Evolutionary conservation across 108 stramenopile species (phyloP), one percentile per base, ranked within the genome.

Genomic region (Mayamaea pseudoterrestris): DNA sequence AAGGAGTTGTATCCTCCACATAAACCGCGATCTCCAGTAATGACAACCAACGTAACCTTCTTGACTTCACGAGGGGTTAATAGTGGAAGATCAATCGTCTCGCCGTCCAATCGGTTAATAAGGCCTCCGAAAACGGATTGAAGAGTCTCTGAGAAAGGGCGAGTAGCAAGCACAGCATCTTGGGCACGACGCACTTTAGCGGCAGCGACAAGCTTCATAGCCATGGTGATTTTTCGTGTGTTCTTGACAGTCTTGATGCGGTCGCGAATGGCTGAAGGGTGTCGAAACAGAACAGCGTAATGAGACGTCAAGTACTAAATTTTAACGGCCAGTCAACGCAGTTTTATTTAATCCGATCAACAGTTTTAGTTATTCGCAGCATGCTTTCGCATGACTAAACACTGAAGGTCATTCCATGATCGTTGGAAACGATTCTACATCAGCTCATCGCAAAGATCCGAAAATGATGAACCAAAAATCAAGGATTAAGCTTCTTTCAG

Each of bases 121-220:
- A 95, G 68, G 41, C 92, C 94, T 16, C 80, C 75, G 68, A 96
- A 94, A 40, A 93, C 90, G 29, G 79, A 74, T 80, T 96, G 95
- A 53, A 96, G 89, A 37, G 88, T 89, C 58, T 94, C 95, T 8
- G 77, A 84, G 71, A 96, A 96, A 28, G 95, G 95, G 57, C 95
- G 92, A 34, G 95, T 93, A 57, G 76, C 75, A 40, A 94, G 68
- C 37, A 93, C 93, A 34, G 93, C 88, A 21, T 94, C 93, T 65
- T 96, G 95, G n/a, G 95, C 95, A 60, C 89, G 85, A 53, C 93
- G 90, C 28, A 97, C 95, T 67, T 93, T 93, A 30, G 95, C 93
- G 35, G 95, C 95, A 47, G 95, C 95, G 44, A 97, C 95, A 44
- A 97, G 93, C 63, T 93, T 90, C 95, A 97, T 97, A 55, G 95